Evolutionary conservation across 2,329 filamentous ascomycete species (phyloP).

Genomic region (Bisporella sp.): DNA sequence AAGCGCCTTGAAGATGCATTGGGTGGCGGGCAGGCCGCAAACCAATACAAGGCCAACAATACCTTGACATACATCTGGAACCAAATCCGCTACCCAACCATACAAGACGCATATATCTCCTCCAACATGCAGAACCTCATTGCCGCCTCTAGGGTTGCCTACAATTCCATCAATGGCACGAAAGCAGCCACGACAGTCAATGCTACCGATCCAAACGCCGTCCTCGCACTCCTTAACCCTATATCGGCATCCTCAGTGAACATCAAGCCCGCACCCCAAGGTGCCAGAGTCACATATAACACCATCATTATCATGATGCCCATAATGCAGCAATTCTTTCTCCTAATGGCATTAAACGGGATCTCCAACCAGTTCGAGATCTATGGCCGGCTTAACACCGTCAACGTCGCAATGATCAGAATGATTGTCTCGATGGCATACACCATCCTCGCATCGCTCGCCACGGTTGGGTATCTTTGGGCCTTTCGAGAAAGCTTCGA

Average conservation of each 20-base stretch:
- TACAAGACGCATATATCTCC: conserved; percentile 19
- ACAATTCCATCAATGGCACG: conserved; percentile 16
- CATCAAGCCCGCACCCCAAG: conserved; percentile 28
- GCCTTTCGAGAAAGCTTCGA: conserved; percentile 35
- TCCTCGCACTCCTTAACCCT: conserved; percentile 27
- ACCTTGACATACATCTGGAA: conserved; percentile 30
- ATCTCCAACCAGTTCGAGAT: conserved; percentile 16
- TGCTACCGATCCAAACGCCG: conserved; percentile 16
- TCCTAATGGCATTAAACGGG: conserved; percentile 16
- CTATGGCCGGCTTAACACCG: conserved; percentile 6
- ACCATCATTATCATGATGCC: conserved; percentile 31
- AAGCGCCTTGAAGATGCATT: conserved; percentile 23
- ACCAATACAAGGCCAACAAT: conserved; percentile 25
- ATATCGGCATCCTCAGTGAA: conserved; percentile 21
- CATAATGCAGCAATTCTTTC: conserved; percentile 23
- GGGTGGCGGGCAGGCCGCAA: conserved; percentile 15
- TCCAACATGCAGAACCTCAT: conserved; percentile 24
- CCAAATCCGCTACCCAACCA: conserved; percentile 27
- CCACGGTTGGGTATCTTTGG: conserved; percentile 34
- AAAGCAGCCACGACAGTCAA: conserved; percentile 15
- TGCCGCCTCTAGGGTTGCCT: conserved; percentile 19
- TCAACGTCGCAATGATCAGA: conserved; percentile 17
- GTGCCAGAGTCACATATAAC: conserved; percentile 27
- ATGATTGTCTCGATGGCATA: conserved; percentile 24
- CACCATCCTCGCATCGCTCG: conserved; percentile 29